Evolutionary conservation across 2,329 filamentous ascomycete genomes (phyloP).

Genomic region (Penicillium sp.): DNA sequence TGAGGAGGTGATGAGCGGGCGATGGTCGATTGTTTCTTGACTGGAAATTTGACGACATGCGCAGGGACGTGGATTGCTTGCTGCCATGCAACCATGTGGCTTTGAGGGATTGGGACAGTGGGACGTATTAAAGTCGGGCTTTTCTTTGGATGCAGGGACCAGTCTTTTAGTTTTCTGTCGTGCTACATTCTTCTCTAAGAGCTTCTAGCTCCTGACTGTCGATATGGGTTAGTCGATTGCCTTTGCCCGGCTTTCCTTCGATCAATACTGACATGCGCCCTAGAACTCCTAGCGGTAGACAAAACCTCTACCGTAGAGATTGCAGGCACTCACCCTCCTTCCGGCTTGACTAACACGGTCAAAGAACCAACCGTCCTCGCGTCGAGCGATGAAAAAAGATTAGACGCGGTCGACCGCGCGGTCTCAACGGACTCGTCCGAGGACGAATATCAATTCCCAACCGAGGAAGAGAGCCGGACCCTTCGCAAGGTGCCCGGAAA

Average conservation of each 20-base stretch:
- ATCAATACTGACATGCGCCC: background rate
- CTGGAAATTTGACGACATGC: background rate
- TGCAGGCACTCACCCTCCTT: background rate
- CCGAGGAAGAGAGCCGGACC: slow-evolving; percentile 48
- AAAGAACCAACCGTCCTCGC: background rate
- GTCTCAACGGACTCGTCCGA: background rate
- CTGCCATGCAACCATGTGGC: background rate
- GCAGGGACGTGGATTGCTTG: background rate
- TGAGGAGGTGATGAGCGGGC: background rate
- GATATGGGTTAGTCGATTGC: background rate
- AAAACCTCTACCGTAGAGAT: background rate
- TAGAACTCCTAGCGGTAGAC: background rate
- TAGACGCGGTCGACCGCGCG: background rate
- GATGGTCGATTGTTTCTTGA: background rate
- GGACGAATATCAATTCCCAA: slow-evolving; percentile 42
- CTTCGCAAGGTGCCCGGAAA: slow-evolving; percentile 54
- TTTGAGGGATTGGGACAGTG: background rate
- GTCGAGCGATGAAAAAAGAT: background rate
- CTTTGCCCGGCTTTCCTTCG: background rate
- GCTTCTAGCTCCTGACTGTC: background rate
- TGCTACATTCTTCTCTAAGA: background rate
- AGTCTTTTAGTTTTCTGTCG: background rate
- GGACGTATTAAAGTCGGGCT: background rate
- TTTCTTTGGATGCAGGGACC: no score
- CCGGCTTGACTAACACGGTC: background rate